These are phyloP conservation scores for Coniochaeta sp. DNA, from an alignment of 2,329 filamentous ascomycete genomes.

Conservation along the genomic window DNA sequence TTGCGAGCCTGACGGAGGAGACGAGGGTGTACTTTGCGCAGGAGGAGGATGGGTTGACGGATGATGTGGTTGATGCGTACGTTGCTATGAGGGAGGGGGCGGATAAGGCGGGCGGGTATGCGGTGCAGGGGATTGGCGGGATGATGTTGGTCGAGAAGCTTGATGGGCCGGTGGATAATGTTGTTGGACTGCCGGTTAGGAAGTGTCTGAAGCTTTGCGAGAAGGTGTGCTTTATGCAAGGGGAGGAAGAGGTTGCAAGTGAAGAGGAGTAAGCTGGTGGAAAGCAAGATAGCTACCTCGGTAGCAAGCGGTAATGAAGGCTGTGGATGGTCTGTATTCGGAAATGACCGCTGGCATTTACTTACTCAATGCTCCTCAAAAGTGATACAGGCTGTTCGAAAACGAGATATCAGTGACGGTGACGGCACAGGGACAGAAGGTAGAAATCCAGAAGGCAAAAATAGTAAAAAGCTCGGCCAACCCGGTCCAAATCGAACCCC, in stretches of 20 bases:
- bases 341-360: too few species aligned
- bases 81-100: slow-evolving; percentile 82
- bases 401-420: too few species aligned
- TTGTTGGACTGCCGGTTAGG: slow-evolving; percentile 81
- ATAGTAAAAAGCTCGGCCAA: too few species aligned
- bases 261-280: slow-evolving; percentile 2
- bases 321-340: too few species aligned
- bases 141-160: slow-evolving; percentile 84
- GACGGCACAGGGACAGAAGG: too few species aligned
- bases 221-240: slow-evolving; percentile 72
- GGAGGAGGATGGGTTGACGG: slow-evolving; percentile 49
- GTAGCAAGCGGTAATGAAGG: too few species aligned
- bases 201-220: slow-evolving; percentile 76
- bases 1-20: slow-evolving; percentile 80
- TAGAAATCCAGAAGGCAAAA: too few species aligned
- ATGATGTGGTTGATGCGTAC: slow-evolving; percentile 77
- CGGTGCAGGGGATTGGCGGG: slow-evolving; percentile 80
- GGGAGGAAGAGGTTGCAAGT: slow-evolving; percentile 43
- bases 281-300: too few species aligned
- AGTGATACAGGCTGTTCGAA: too few species aligned
- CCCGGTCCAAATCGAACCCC: too few species aligned
- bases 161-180: slow-evolving; percentile 88
- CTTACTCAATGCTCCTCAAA: too few species aligned
- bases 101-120: slow-evolving; percentile 95
- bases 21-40: slow-evolving; percentile 82